Evolutionary conservation across 2,329 filamentous ascomycete species (phyloP), one percentile per base, ranked within the genome.

Genomic region (Apiospora malaysiana): DNA sequence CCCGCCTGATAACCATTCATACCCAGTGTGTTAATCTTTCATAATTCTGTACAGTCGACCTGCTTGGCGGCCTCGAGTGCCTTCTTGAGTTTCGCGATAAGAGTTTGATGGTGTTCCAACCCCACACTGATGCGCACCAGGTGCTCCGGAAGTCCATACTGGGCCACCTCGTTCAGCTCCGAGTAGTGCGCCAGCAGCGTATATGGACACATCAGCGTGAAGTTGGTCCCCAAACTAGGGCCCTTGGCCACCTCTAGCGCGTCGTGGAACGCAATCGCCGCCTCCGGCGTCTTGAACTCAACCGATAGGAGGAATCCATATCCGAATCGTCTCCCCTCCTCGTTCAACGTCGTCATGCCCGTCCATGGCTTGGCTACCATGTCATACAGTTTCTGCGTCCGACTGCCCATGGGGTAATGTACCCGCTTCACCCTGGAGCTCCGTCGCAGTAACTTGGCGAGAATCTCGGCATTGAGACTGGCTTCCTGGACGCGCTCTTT

Each of bases 211-310:
- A 92, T 92, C 47, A 99, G 85, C 0, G 96, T 98, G 80, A 99
- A 99, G 81, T 99, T 99, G 0, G 96, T 98, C 2, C 96, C 96
- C 67, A 98, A 84, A 81, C 94, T 98, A 0, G 96, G 96, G 0
- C 96, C 96, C 81, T 99, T 99, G 49, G 94, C 91, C 1, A 94
- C 95, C 73, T 96, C 90, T 21, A 99, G 84, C 16, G 89, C 87
- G 81, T 99, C 94, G 81, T 92, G 98, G 80, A 98, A 98, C 0
- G 89, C 88, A 70, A 94, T 85, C 0, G 95, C 93, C 73, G 94
- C 91, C 42, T 86, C 85, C 70, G 87, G 89, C 1, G 85, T 86
- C 75, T 93, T 84, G 77, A 98, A 97, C 0, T 92, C 94, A 47
- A 95, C 90, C 3, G 94, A 97, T 14, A 99, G 86, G 2, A 99